These are phyloP conservation scores for Apium graveolens DNA, from an alignment of 129 eudicot species.

Conservation along the genomic window DNA sequence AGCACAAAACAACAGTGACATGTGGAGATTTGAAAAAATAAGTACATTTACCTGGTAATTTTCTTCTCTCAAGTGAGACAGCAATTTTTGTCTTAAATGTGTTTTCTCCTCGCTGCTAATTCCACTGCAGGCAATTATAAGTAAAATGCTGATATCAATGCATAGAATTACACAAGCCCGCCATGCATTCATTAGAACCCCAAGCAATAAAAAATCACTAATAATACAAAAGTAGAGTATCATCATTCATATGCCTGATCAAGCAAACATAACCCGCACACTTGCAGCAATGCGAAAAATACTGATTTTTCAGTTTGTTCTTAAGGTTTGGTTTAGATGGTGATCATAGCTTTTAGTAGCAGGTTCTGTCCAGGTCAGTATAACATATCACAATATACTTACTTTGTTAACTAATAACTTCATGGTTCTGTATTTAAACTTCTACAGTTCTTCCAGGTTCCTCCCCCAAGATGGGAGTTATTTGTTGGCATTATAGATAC, in stretches of 20 bases:
- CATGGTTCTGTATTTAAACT: not conserved
- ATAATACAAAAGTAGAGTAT: not conserved
- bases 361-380: not conserved
- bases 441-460: not conserved
- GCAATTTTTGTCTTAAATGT: constrained; percentile 65
- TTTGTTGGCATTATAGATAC: not conserved
- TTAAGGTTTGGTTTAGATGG: not conserved
- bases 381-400: not conserved
- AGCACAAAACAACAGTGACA: constrained; percentile 14
- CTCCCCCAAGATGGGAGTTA: not conserved
- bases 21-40: constrained; percentile 7
- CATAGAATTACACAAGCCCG: not conserved
- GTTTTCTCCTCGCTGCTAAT: constrained; percentile 75
- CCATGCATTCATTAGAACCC: not conserved
- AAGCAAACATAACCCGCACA: not conserved
- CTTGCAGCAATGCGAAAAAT: not conserved
- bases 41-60: constrained; percentile 58
- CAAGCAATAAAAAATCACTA: not conserved
- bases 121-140: constrained; percentile 51
- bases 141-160: not conserved
- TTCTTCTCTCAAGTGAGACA: constrained; percentile 92
- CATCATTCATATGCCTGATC: not conserved
- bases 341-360: not conserved
- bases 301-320: not conserved
- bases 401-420: not conserved